Evolutionary conservation across 2,329 filamentous ascomycete genomes (phyloP).

Genomic region (Emericellopsis atlantica): DNA sequence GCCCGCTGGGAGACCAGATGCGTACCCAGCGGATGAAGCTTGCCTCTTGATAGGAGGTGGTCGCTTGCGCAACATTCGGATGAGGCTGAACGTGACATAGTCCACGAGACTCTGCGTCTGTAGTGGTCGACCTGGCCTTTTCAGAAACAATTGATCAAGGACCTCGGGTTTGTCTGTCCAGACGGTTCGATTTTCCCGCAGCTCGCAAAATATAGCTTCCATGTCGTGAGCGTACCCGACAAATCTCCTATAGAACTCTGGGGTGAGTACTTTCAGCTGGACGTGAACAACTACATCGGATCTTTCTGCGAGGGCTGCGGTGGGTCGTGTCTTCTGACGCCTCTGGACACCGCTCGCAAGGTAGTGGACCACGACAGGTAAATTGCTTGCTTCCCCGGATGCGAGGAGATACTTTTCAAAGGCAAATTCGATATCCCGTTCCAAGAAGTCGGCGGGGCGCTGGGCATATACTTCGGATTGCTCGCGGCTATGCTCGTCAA

Average conservation of each 20-base stretch:
- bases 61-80: conserved; percentile 27
- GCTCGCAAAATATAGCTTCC: conserved; percentile 48
- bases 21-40: conserved; percentile 21
- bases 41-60: conserved; percentile 27
- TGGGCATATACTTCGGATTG: conserved; percentile 42
- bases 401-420: conserved; percentile 35
- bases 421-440: conserved; percentile 29
- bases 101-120: conserved; percentile 21
- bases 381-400: conserved; percentile 30
- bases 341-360: conserved; percentile 33
- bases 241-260: conserved; percentile 55
- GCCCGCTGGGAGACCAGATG: conserved; percentile 2
- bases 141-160: conserved; percentile 31
- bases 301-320: conserved; percentile 13
- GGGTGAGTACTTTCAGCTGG: conserved; percentile 47
- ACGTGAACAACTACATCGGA: conserved; percentile 19
- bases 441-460: conserved; percentile 35
- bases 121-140: conserved; percentile 21
- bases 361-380: conserved; percentile 38
- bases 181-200: conserved; percentile 45
- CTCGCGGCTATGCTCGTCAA: conserved; percentile 38
- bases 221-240: conserved; percentile 48
- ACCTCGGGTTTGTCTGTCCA: conserved; percentile 41
- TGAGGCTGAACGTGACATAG: conserved; percentile 27
- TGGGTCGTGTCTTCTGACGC: conserved; percentile 21